Base-by-base conservation (phyloP, 495 filamentous ascomycete genomes). In the Lasiosphaeriaceae sp. region DNA sequence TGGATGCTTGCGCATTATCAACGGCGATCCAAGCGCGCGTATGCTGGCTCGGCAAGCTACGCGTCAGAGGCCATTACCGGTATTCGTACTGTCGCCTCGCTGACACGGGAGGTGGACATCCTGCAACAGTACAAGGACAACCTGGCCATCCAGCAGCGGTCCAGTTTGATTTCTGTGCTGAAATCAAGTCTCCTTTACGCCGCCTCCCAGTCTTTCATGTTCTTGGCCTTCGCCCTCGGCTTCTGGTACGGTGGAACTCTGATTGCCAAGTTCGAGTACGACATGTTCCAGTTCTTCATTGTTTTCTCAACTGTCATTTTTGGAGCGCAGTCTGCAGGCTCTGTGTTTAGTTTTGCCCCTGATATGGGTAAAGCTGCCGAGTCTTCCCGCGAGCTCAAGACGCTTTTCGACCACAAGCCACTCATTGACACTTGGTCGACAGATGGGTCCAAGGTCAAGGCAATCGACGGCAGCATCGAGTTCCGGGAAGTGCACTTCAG, bases 51-150 rank as follows among this genome's bases (percentile, higher is more conserved):
- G 51, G 90, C 90, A 20, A 84, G 83, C 63, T 96, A 86, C 67
- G 92, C 92, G 23, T 94, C 89, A 58, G 92, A 97, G 68, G 92
- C 91, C 35, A 91, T 89, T 45, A 86, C 85, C 14, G 86, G 91
- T 26, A 96, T 96, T 64, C 87, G 92, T 45, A 97, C 92, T 19
- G 90, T 97, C 6, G 90, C 92, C 16, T 86, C 86, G 19, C 78
- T 97, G 31, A 70, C 66, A 0, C 69, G 68, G 4, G 73, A 76
- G 57, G 66, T 75, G 0, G 90, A 96, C 64, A 92, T 98, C 3
- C 81, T 87, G 68, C 54, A 72, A 20, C 75, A 84, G 29, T 98
- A 97, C 68, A 60, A 45, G 19, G 58, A 55, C 16, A 55, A 54
- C 11, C 63, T 74, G 9, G 69, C 61, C 19, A 54, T 23, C 16